phyloP scores from a whole-genome alignment of 768 basidiomycete species.

The Russula compacta region DNA sequence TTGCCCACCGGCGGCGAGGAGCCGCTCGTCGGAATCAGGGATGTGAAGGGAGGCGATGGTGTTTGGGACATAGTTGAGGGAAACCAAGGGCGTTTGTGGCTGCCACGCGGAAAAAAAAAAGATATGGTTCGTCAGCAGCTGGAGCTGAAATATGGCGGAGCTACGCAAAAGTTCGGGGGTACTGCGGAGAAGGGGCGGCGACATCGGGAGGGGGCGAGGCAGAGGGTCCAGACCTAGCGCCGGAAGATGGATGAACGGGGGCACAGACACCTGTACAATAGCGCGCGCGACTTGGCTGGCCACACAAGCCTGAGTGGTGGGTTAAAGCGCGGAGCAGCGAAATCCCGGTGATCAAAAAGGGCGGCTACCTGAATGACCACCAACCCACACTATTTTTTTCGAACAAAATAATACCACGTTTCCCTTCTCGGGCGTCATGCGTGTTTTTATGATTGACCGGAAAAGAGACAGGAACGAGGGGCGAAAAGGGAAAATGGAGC shows the following conservation, averaged over 20 bases:
- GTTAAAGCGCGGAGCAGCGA: not conserved
- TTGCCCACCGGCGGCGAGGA: conserved; percentile 73
- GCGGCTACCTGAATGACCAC: too few species aligned
- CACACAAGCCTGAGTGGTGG: not conserved
- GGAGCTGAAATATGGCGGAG: not conserved
- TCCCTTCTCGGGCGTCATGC: too few species aligned
- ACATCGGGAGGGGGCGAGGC: not conserved
- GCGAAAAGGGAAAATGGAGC: conserved; percentile 12
- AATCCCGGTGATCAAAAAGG: not conserved
- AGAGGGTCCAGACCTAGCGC: not conserved
- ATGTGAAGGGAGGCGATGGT: conserved; percentile 50
- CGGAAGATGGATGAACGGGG: not conserved
- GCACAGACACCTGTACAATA: not conserved
- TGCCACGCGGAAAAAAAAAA: not conserved
- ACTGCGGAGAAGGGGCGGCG: not conserved
- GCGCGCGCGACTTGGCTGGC: not conserved
- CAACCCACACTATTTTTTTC: not conserved
- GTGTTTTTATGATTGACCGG: not conserved
- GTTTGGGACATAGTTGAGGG: conserved; percentile 52
- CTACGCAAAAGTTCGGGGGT: not conserved
- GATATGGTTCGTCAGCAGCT: not conserved
- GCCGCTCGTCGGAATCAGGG: conserved; percentile 41
- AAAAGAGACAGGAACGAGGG: too few species aligned
- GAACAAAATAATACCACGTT: not conserved
- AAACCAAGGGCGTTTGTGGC: conserved; percentile 38